Conservation (phyloP, 176 grass and related monocot genomes). For the Eleusine coracana region DNA sequence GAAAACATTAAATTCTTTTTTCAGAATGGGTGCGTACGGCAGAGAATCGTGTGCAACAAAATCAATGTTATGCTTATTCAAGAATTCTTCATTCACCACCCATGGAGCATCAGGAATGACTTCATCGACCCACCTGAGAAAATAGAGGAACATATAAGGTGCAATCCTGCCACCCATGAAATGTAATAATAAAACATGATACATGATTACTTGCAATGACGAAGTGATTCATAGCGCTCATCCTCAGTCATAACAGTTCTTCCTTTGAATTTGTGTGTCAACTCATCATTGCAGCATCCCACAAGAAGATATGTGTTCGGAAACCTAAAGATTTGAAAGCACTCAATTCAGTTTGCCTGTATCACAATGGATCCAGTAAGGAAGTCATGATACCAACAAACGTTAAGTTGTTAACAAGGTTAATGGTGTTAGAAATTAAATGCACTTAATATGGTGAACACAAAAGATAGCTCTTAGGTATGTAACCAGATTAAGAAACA, state of each 20-base stretch:
- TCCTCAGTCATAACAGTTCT: slow-evolving; percentile 86
- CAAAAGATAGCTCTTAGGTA: background rate
- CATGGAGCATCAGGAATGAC: slow-evolving; percentile 96
- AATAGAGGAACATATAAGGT: slow-evolving; percentile 24
- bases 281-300: slow-evolving; percentile 85
- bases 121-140: slow-evolving; percentile 88
- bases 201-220: slow-evolving; percentile 81
- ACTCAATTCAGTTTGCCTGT: slow-evolving; percentile 30
- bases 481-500: background rate
- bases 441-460: slow-evolving; percentile 4
- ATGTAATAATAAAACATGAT: slow-evolving; percentile 23
- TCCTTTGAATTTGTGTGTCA: slow-evolving; percentile 80
- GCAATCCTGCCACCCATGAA: background rate
- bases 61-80: slow-evolving; percentile 88
- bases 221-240: slow-evolving; percentile 92
- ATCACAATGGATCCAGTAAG: background rate
- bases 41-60: slow-evolving; percentile 89
- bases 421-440: slow-evolving; percentile 4
- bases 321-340: slow-evolving; percentile 59
- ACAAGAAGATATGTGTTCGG: slow-evolving; percentile 88
- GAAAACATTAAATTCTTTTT: slow-evolving; percentile 27
- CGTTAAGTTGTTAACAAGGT: slow-evolving; percentile 30
- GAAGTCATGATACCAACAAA: background rate
- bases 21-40: slow-evolving; percentile 65
- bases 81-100: slow-evolving; percentile 84